A percentile compares a stretch with the other conserved stretches of the same genome.
Evolutionary conservation across 225 moss, liverwort and hornwort species (phyloP).

Genomic region (Pleurozium schreberi): DNA sequence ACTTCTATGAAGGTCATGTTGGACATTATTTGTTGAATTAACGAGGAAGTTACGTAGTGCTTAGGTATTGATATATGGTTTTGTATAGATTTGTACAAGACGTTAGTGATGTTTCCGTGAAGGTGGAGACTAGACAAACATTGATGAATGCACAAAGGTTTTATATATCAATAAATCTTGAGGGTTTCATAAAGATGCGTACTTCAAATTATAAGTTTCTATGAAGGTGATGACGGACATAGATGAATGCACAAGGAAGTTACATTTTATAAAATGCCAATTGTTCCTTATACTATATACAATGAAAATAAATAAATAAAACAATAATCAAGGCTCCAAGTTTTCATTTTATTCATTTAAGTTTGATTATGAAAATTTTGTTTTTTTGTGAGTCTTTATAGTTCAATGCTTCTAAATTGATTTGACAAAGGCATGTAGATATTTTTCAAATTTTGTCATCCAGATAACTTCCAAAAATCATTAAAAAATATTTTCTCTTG

Average conservation of each 20-base stretch:
- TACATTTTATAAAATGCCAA: neutral
- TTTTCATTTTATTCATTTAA: neutral
- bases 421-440: neutral
- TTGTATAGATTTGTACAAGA: neutral
- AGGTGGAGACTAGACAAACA: neutral
- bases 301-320: neutral
- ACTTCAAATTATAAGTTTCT: neutral
- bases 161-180: too few species aligned
- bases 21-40: neutral
- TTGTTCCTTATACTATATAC: neutral
- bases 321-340: neutral
- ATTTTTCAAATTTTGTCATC: neutral
- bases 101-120: neutral
- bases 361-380: neutral
- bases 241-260: neutral
- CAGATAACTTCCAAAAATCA: neutral
- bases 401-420: neutral
- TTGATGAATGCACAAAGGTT: neutral
- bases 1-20: neutral
- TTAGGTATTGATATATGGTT: neutral
- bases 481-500: neutral
- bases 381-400: neutral
- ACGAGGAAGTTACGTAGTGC: neutral
- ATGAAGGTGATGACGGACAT: rapidly evolving
- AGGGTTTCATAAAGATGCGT: neutral